phyloP scores from a whole-genome alignment of 495 filamentous ascomycete species.

The Lasiosphaeris hirsuta region DNA sequence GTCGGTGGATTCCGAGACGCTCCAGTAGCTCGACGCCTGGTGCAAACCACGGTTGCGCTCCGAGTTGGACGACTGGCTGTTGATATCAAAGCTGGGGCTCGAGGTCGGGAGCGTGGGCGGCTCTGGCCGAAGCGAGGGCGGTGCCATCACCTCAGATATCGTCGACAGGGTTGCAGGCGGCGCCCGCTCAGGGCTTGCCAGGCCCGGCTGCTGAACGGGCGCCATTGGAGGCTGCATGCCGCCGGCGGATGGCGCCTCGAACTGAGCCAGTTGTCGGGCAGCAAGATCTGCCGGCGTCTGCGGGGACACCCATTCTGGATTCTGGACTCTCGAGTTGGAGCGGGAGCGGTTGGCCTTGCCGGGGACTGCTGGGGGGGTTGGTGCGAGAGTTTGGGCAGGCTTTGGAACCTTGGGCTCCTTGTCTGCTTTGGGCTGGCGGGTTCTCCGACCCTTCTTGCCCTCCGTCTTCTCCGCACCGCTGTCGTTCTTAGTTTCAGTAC shows the following conservation, averaged over 20 bases:
- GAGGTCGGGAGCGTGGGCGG: constrained; percentile 37
- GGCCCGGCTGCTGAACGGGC: constrained; percentile 29
- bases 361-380: constrained; percentile 33
- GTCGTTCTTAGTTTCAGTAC: constrained; percentile 43
- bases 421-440: constrained; percentile 42
- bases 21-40: constrained; percentile 93
- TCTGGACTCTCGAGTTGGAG: constrained; percentile 42
- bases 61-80: constrained; percentile 29
- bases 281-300: constrained; percentile 33
- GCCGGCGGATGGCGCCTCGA: constrained; percentile 31
- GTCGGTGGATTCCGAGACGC: constrained; percentile 82
- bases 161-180: constrained; percentile 29
- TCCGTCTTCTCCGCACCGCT: constrained; percentile 54
- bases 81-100: constrained; percentile 40
- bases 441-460: constrained; percentile 45
- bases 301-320: constrained; percentile 35
- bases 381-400: constrained; percentile 39
- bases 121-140: constrained; percentile 47
- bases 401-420: constrained; percentile 33
- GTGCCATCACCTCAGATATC: constrained; percentile 48
- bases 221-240: constrained; percentile 39
- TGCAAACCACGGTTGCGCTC: constrained; percentile 50
- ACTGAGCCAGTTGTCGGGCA: constrained; percentile 28
- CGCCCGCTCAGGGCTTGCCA: constrained; percentile 37
- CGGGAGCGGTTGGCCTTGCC: constrained; percentile 42